Base-by-base conservation (phyloP, 2,329 filamentous ascomycete genomes). In the Xylaria sp. region DNA sequence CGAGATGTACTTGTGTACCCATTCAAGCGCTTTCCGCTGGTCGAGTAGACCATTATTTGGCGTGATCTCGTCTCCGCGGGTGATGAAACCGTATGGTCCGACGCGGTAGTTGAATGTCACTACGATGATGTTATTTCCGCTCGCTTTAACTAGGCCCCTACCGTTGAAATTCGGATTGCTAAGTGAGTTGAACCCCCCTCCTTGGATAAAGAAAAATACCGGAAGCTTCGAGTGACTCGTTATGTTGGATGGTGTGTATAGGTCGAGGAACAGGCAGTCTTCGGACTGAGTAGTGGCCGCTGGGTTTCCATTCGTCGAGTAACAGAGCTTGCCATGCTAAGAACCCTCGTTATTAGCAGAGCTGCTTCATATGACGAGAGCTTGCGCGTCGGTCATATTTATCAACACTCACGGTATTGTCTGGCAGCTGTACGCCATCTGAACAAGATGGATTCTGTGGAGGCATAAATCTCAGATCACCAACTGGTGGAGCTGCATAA, bases 51-150 rank as follows among this genome's bases (percentile, higher is more conserved):
- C 91, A 68, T 87, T 88, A 73, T 93, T 93, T 37, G 88, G 72
- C 60, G 82, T 84, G 2, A 85, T 83, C 67, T 66, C 70, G 68
- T 89, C 83, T 15, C 83, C 77, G 58, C 86, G 80, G 1, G 86
- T 84, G 12, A 94, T 80, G 72, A 93, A 94, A 0, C 91, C 91
- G 67, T 87, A 92, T 0, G 85, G 83, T 0, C 90, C 90, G 11
- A 94, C 89, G 4, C 91, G 87, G 72, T 94, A 93, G 76, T 92
- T 93, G 76, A 92, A 84, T 9, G 82, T 88, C 1, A 94, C 89
- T 0, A 92, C 85, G 0, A 94, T 77, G 25, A 92, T 88, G 49
- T 84, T 80, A 60, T 84, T 77, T 38, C 82, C 79, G 17, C 85
- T 84, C 0, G 87, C 88, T 31, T 80, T 73, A 28, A 89, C 80